These are phyloP conservation scores for Endothia cerciana DNA, from an alignment of 2,329 filamentous ascomycete species.

Conservation along the genomic window DNA sequence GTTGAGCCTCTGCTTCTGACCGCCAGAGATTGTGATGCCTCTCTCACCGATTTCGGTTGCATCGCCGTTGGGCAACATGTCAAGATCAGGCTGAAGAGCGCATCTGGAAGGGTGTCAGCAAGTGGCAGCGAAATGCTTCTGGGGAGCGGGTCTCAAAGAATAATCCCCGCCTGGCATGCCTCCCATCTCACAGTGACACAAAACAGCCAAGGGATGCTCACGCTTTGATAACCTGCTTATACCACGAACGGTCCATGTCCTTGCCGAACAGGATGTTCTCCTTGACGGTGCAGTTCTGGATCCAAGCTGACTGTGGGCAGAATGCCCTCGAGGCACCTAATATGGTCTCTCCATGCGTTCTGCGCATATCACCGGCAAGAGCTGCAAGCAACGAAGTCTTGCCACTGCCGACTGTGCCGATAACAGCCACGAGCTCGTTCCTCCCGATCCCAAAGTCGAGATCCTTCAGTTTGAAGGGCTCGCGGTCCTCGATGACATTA, in stretches of 20 bases:
- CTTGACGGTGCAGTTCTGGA: conserved; percentile 85
- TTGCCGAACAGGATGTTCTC: conserved; percentile 94
- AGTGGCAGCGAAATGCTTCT: neutral
- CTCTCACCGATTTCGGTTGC: conserved; percentile 92
- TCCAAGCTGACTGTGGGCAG: conserved; percentile 97
- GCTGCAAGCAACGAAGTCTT: conserved; percentile 90
- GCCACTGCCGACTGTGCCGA: conserved; percentile 85
- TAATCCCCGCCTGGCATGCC: too few species aligned
- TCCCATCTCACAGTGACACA: too few species aligned
- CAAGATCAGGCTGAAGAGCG: conserved; percentile 64
- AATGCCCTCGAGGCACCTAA: conserved; percentile 84
- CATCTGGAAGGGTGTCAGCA: neutral
- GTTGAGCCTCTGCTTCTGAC: conserved; percentile 93
- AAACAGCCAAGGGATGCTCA: conserved; percentile 43
- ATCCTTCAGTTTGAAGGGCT: conserved; percentile 74
- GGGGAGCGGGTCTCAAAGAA: too few species aligned
- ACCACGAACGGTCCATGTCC: conserved; percentile 75
- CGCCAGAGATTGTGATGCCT: conserved; percentile 92
- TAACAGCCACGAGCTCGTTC: conserved; percentile 82
- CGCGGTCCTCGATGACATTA: conserved; percentile 51
- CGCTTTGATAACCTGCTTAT: conserved; percentile 80
- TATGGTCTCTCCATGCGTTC: conserved; percentile 72
- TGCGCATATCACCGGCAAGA: conserved; percentile 91
- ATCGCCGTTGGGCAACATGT: conserved; percentile 91
- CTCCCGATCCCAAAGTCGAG: conserved; percentile 70